Base-by-base conservation (phyloP, 2,329 filamentous ascomycete genomes). In the Aureobasidium sp. region DNA sequence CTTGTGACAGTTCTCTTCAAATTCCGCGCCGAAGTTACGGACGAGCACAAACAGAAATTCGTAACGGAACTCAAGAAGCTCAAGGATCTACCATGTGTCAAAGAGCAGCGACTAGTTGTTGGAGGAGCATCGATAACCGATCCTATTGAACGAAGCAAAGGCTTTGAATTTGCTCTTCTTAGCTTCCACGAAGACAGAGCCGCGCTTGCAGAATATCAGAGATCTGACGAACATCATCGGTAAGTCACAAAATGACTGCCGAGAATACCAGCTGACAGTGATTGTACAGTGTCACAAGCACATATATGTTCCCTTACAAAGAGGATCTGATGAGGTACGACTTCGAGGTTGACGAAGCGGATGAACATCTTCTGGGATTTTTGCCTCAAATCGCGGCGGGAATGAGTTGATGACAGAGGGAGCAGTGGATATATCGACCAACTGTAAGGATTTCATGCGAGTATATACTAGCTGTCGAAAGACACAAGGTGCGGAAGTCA, bases 301-400 rank as follows among this genome's bases (percentile, higher is more conserved):
- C 74, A 3, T 79, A 78, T 55, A 69, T 84, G 8, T 81, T 78
- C 69, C 81, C 81, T 0, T 83, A 75, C 65, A 79, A 77, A 21
- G 80, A 83, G 57, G 80, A 83, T 61, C 69, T 83, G 1, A 74
- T 75, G 16, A 72, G 81, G n/a, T 83, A 83, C 66, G 81, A 83
- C 65, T 83, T 83, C 64, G 80, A 83, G 59, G 77, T 81, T 27
- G 74, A 76, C 3, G 63, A 68, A 9, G 74, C 74, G 47, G 76
- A 77, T 63, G 73, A 77, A 62, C 48, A 64, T 45, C 39, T 57
- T 11, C 15, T 57, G 3, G 53, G 53, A 11, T 57, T 57, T 13
- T 30, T 57, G 29, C 53, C 53, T 36, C 39, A 36, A 6, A 29
- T 6, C 15, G 53, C 16, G n/a, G 16, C 36, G 29, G 30, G 16